Evolutionary conservation across 2,329 filamentous ascomycete genomes (phyloP).

Genomic region (Colletotrichum sp.): DNA sequence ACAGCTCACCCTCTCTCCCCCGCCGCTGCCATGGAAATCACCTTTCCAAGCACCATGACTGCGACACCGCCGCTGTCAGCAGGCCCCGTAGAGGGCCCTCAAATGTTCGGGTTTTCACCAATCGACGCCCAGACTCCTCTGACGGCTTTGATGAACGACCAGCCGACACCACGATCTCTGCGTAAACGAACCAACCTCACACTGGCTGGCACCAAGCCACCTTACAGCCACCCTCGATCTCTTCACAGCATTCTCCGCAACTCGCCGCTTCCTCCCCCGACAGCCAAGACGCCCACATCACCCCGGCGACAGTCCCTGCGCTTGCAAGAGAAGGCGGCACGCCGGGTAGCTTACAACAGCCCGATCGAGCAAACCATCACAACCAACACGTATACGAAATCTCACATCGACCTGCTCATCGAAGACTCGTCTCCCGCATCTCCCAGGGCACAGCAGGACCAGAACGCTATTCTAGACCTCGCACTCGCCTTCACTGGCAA

Average conservation of each 20-base stretch:
- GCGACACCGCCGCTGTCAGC: constrained; percentile 65
- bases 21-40: constrained; percentile 45
- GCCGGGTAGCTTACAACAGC: constrained; percentile 66
- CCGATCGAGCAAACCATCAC: constrained; percentile 69
- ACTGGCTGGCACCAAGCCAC: constrained; percentile 38
- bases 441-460: constrained; percentile 35
- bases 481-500: constrained; percentile 57
- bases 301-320: constrained; percentile 59
- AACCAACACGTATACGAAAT: constrained; percentile 65
- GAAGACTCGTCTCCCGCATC: constrained; percentile 61
- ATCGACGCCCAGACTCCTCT: constrained; percentile 32
- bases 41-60: constrained; percentile 62
- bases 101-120: constrained; percentile 52
- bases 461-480: constrained; percentile 51
- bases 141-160: not conserved
- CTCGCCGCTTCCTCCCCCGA: constrained; percentile 64
- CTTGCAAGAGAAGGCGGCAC: constrained; percentile 58
- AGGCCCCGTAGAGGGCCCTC: constrained; percentile 49
- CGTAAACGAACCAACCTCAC: constrained; percentile 42
- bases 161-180: constrained; percentile 35
- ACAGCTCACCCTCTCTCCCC: constrained; percentile 58
- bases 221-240: constrained; percentile 63
- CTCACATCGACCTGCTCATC: constrained; percentile 66
- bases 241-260: constrained; percentile 71
- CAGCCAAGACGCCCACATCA: constrained; percentile 55